These are phyloP conservation scores for Nicotiana otophora DNA, from an alignment of 257 asterid species.

Conservation along the genomic window DNA sequence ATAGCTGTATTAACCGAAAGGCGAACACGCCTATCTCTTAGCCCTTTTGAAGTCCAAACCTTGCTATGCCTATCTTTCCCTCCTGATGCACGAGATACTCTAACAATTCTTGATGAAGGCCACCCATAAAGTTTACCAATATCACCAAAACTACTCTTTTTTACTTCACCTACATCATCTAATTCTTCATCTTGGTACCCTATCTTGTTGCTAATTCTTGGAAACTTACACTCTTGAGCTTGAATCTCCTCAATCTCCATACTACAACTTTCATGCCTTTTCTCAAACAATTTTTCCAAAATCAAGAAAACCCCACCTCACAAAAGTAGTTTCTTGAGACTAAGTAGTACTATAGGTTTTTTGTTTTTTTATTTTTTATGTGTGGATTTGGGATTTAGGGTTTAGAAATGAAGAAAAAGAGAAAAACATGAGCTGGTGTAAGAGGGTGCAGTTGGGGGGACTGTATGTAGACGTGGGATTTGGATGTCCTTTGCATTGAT, in stretches of 20 bases:
- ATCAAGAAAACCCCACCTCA: neutral
- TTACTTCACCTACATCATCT: conserved; percentile 41
- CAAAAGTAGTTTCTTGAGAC: neutral
- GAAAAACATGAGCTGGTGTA: conserved; percentile 17
- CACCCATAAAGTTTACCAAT: conserved; percentile 43
- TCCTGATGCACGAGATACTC: conserved; percentile 76
- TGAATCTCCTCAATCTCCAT: conserved; percentile 54
- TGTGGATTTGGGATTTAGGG: conserved; percentile 23
- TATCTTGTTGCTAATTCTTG: conserved; percentile 32
- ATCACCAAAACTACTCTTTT: conserved; percentile 19
- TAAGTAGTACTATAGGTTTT: neutral
- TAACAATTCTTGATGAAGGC: conserved; percentile 64
- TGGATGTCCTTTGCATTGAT: conserved; percentile 39
- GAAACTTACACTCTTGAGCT: conserved; percentile 32
- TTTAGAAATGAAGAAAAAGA: conserved; percentile 21
- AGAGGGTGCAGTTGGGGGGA: neutral
- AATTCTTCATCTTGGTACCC: conserved; percentile 33
- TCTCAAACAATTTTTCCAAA: neutral
- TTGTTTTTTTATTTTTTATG: neutral
- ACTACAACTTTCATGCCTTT: conserved; percentile 47
- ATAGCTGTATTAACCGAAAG: conserved; percentile 80
- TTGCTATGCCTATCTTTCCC: conserved; percentile 88
- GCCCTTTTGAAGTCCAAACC: conserved; percentile 73
- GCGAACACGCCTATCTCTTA: conserved; percentile 77
- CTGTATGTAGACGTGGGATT: neutral